Evolutionary conservation across 129 eudicot species (phyloP), one percentile per base, ranked within the genome.

Genomic region (Tagetes erecta): DNA sequence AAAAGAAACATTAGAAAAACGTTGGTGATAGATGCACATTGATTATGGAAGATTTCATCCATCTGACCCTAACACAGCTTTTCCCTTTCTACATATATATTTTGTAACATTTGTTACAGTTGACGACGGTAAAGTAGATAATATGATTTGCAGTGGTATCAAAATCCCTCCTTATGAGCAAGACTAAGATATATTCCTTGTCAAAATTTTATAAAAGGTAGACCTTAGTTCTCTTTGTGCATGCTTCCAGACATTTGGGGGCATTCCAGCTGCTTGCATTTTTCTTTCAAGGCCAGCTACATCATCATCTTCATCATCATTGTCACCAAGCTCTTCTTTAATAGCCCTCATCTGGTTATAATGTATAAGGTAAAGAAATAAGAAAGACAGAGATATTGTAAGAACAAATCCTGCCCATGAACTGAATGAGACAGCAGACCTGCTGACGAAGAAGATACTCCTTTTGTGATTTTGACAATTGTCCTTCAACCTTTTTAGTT

Each of bases 401-500:
- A 68, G 38, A 6, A 35, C 31, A 42, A 34, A 56, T 42, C 73
- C 31, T 44, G 6, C 33, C 68, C 33, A 64, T 63, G 64, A 62
- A 34, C 31, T 20, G 35, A 33, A 39, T 51, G 40, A 69, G 52
- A 74, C 57, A 62, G 44, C 81, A 71, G 49, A 94, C 99, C 96
- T 95, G 97, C 88, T 95, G 97, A 70, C 99, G 96, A 62, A 95
- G 88, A 80, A 95, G 92, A 80, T 86, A 95, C 78, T 95, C 99
- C 80, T 92, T 91, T 76, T 95, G 99, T 30, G 99, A 91, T 77
- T 95, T 95, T 67, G 97, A 95, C 86, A 95, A 76, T 72, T 95
- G 99, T 12, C 99, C 99, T 86, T 95, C 97, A 75, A 95, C 99
- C 83, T 95, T 95, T 83, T 91, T 94, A n/a, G 99, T 95, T 64